phyloP scores from a whole-genome alignment of 257 asterid species.

The Cordia subcordata region DNA sequence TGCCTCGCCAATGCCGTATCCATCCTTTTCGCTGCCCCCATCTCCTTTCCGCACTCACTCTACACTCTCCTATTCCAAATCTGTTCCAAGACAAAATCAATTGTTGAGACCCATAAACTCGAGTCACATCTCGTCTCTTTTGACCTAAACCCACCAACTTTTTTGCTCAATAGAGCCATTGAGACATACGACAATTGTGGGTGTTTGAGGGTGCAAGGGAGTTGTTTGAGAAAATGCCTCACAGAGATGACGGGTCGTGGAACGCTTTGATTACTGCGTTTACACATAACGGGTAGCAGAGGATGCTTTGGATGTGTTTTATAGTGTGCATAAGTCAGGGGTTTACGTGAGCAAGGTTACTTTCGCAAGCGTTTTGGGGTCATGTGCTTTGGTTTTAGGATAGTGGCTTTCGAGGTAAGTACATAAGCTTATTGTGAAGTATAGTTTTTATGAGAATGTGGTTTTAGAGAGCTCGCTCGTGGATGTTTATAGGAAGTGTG shows the following conservation, averaged over 20 bases:
- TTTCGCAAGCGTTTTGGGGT: slow-evolving; percentile 58
- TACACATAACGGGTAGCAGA: slow-evolving; percentile 40
- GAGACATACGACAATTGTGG: slow-evolving; percentile 61
- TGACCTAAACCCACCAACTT: slow-evolving; percentile 56
- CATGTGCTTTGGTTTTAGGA: slow-evolving; percentile 44
- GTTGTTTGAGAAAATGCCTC: slow-evolving; percentile 81
- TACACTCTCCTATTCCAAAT: slow-evolving; percentile 59
- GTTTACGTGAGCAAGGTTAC: slow-evolving; percentile 65
- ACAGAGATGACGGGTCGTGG: slow-evolving; percentile 84
- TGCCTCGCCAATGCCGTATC: slow-evolving; percentile 60
- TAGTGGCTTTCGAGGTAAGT: slow-evolving; percentile 57
- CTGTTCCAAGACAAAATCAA: slow-evolving; percentile 47
- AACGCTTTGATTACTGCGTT: slow-evolving; percentile 65
- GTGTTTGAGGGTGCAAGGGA: slow-evolving; percentile 53
- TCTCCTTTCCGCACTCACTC: slow-evolving; percentile 40
- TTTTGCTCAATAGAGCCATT: slow-evolving; percentile 73
- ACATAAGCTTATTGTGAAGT: slow-evolving; percentile 60
- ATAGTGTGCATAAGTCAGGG: slow-evolving; percentile 51
- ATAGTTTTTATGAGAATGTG: slow-evolving; percentile 66
- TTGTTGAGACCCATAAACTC: slow-evolving; percentile 63
- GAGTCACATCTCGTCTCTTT: slow-evolving; percentile 58
- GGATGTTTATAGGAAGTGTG: slow-evolving; percentile 77
- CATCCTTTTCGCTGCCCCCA: slow-evolving; percentile 48
- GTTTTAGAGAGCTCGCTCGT: slow-evolving; percentile 74
- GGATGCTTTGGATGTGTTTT: slow-evolving; percentile 42